Percentiles rank a stretch among this genome's conserved stretches.
These are phyloP conservation scores for Paspalum vaginatum DNA, from an alignment of 176 grass and related monocot species.

Conservation along the genomic window DNA sequence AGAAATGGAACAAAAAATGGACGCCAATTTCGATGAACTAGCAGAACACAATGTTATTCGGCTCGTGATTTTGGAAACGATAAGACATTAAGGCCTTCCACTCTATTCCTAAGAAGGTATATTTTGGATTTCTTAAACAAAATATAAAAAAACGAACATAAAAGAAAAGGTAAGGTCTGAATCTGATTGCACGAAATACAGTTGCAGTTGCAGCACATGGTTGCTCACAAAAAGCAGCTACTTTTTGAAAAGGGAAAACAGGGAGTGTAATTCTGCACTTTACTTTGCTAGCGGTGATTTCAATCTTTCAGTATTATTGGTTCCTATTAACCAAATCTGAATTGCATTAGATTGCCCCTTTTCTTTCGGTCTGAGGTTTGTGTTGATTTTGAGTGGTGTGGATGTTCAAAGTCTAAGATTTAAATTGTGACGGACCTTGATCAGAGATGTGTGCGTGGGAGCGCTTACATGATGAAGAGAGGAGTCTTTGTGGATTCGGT, in stretches of 20 bases:
- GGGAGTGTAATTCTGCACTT: slow-evolving; percentile 9
- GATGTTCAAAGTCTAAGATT: slow-evolving; percentile 14
- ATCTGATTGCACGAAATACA: slow-evolving; percentile 27
- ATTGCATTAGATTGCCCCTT: not conserved
- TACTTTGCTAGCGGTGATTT: slow-evolving; percentile 18
- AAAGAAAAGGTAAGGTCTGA: not conserved
- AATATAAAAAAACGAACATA: not conserved
- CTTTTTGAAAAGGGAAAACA: slow-evolving; percentile 34
- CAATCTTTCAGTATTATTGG: not conserved
- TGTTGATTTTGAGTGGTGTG: not conserved
- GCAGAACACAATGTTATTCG: not conserved
- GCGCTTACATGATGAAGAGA: slow-evolving; percentile 58
- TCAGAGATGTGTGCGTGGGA: slow-evolving; percentile 90
- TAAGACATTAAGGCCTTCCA: not conserved
- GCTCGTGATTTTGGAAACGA: slow-evolving; percentile 29
- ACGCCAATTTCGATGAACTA: slow-evolving; percentile 11
- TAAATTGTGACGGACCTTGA: slow-evolving; percentile 24
- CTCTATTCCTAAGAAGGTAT: slow-evolving; percentile 13
- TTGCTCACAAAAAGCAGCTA: slow-evolving; percentile 33
- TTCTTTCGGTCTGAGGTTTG: slow-evolving; percentile 14
- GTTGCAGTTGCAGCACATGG: slow-evolving; percentile 37
- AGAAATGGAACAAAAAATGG: slow-evolving; percentile 30
- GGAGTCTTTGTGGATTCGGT: slow-evolving; percentile 50
- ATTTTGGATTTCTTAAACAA: not conserved
- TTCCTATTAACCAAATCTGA: slow-evolving; percentile 7